These are phyloP conservation scores for Beta macrorhiza DNA, from an alignment of 179 eudicot species.

Conservation along the genomic window DNA sequence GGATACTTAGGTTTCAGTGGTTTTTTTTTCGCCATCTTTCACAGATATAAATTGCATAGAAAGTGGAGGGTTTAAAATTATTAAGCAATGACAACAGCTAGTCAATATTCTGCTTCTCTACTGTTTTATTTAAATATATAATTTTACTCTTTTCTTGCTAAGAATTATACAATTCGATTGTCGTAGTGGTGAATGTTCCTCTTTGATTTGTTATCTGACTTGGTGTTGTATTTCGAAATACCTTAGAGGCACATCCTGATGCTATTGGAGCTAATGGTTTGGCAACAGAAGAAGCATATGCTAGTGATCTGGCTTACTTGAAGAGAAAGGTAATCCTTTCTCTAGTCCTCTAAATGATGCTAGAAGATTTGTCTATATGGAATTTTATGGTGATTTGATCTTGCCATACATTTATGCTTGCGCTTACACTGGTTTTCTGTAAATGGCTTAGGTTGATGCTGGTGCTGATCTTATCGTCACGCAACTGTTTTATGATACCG, in stretches of 20 bases:
- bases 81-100: neutral
- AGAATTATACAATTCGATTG: too few relatives aligned
- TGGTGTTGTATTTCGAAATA: neutral
- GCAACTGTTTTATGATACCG: conserved; percentile 94
- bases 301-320: conserved; percentile 85
- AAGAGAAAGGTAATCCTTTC: conserved; percentile 63
- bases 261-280: conserved; percentile 68
- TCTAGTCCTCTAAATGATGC: neutral
- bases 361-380: neutral
- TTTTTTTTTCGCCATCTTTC: neutral
- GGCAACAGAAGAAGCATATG: conserved; percentile 73
- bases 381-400: neutral
- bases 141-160: neutral
- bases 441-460: conserved; percentile 76
- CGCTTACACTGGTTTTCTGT: conserved; percentile 16
- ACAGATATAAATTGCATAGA: neutral
- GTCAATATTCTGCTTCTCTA: too few relatives aligned
- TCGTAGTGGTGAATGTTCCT: neutral
- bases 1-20: too few relatives aligned
- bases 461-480: conserved; percentile 95
- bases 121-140: too few relatives aligned
- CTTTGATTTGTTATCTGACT: neutral
- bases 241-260: conserved; percentile 94
- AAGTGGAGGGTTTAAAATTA: neutral
- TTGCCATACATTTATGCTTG: neutral